Conservation (phyloP, 306 rosid genomes). For the Parietaria judaica region DNA sequence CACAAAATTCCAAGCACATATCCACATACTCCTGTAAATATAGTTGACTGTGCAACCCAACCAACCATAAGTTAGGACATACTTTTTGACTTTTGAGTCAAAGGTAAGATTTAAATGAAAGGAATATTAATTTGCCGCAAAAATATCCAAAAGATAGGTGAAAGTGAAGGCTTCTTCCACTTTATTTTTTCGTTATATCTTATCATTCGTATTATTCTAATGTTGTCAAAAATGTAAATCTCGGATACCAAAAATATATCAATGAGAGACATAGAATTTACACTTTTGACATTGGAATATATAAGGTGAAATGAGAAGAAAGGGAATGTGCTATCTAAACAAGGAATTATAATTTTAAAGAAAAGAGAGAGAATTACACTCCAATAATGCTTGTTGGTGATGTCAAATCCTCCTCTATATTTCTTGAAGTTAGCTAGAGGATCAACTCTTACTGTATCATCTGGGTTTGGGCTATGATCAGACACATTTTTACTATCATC, state of each 20-base stretch:
- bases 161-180: no score
- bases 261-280: no score
- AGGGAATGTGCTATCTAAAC: no score
- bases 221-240: no score
- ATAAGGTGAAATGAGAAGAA: no score
- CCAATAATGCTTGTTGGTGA: conserved; percentile 76
- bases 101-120: neutral
- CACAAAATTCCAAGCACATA: conserved; percentile 56
- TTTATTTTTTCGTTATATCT: no score
- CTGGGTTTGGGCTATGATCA: conserved; percentile 15
- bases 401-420: conserved; percentile 61
- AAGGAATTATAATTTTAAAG: no score
- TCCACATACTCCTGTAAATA: conserved; percentile 63
- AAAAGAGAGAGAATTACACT: conserved; percentile 40
- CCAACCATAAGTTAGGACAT: neutral
- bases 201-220: no score
- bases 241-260: no score
- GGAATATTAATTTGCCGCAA: neutral
- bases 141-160: no score
- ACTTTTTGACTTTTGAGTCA: neutral
- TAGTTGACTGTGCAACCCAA: conserved; percentile 46
- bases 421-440: conserved; percentile 46
- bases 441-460: conserved; percentile 50
- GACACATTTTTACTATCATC: conserved; percentile 25
- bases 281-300: no score